phyloP scores from a whole-genome alignment of 805 yeast species.

The Danielozyma ontarioensis region DNA sequence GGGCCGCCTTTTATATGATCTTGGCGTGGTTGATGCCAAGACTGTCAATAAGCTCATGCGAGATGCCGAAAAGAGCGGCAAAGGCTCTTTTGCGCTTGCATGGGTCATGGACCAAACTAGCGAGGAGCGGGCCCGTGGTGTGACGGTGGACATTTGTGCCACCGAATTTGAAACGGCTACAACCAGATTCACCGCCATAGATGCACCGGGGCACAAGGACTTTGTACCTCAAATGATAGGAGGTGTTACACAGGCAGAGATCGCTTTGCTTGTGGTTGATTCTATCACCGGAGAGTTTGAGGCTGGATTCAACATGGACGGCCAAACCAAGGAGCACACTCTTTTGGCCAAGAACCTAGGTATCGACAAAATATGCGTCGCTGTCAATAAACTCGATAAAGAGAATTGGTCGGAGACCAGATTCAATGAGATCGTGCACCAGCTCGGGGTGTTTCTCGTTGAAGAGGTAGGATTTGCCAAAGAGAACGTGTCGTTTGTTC shows the following conservation, averaged over 20 bases:
- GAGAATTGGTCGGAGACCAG: conserved; percentile 52
- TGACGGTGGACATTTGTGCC: conserved; percentile 73
- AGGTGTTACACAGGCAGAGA: conserved; percentile 75
- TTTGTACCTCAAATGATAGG: conserved; percentile 84
- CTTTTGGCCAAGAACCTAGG: conserved; percentile 64
- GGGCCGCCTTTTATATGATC: conserved; percentile 67
- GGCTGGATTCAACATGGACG: conserved; percentile 59
- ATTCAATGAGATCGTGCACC: conserved; percentile 45
- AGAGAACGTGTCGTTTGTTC: conserved; percentile 47
- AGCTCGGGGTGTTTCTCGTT: conserved; percentile 46
- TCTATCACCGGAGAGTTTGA: conserved; percentile 63
- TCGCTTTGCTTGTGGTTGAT: conserved; percentile 70
- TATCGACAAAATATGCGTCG: conserved; percentile 53
- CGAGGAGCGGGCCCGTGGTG: conserved; percentile 73
- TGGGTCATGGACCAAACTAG: conserved; percentile 81
- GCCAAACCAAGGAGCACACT: conserved; percentile 79
- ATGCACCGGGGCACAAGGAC: conserved; percentile 82
- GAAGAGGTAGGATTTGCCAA: conserved; percentile 44
- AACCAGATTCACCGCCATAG: conserved; percentile 63
- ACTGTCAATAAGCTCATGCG: conserved; percentile 57
- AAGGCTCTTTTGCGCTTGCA: conserved; percentile 76
- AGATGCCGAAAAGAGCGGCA: conserved; percentile 65
- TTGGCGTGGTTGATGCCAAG: conserved; percentile 61
- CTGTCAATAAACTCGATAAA: conserved; percentile 67
- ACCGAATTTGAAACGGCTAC: conserved; percentile 55